Conservation (phyloP, 257 asterid genomes). For the Coffea canephora region DNA sequence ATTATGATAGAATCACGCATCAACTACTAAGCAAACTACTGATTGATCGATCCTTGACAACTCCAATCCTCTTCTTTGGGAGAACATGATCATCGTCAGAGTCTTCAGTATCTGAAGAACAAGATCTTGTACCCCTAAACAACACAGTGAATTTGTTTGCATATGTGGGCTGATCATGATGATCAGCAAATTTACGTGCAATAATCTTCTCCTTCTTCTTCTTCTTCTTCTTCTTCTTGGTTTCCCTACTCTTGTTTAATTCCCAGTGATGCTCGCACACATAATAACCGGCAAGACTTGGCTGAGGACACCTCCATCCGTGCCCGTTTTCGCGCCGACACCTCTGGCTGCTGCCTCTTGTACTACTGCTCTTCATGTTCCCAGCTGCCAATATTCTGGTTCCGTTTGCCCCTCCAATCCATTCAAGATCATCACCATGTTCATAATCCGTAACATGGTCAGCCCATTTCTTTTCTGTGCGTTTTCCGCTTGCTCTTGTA, state of each 20-base stretch:
- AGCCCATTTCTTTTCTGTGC: background rate
- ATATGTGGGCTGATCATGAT: too few relatives aligned
- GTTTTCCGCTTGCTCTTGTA: background rate
- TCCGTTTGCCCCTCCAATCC: background rate
- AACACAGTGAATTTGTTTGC: background rate
- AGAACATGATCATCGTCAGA: background rate
- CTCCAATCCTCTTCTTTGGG: background rate
- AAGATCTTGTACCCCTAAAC: background rate
- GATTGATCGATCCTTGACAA: background rate
- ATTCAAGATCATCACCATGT: background rate
- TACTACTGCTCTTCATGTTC: background rate
- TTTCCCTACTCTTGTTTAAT: background rate
- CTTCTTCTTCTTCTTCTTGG: background rate
- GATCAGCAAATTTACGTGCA: background rate
- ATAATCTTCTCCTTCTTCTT: background rate
- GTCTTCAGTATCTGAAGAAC: background rate
- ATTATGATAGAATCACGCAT: too few relatives aligned
- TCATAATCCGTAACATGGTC: background rate
- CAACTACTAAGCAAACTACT: background rate
- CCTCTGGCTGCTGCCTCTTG: background rate
- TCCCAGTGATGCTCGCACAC: background rate
- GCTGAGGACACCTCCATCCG: conserved; percentile 9
- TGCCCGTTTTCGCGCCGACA: background rate
- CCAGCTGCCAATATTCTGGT: background rate
- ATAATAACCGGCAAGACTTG: background rate